phyloP scores from a whole-genome alignment of 805 yeast genomes.

The Candida boleticola region DNA sequence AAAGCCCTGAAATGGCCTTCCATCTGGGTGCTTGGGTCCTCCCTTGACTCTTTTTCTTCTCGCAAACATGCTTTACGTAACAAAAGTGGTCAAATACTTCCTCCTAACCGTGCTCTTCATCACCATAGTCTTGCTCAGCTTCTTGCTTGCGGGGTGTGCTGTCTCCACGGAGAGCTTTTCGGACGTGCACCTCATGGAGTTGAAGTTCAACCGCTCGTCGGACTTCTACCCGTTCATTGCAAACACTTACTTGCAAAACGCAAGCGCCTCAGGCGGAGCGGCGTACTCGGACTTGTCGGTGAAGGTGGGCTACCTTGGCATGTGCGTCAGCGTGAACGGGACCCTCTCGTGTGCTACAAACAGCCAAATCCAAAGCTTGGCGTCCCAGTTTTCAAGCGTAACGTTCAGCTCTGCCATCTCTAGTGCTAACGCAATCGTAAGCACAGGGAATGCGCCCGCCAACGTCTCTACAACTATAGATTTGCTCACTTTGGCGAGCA shows the following conservation, averaged over 20 bases:
- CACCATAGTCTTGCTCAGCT: constrained; percentile 49
- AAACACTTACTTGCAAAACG: constrained; percentile 31
- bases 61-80: too few species aligned
- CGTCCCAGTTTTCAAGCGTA: constrained; percentile 27
- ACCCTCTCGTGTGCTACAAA: constrained; percentile 36
- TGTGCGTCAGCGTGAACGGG: constrained; percentile 45
- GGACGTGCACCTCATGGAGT: constrained; percentile 48
- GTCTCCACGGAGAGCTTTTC: constrained; percentile 40
- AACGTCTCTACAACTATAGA: constrained; percentile 27
- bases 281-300: constrained; percentile 41
- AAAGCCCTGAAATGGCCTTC: too few species aligned
- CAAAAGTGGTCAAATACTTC: not conserved
- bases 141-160: constrained; percentile 57
- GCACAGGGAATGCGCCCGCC: not conserved
- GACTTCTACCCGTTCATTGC: constrained; percentile 39
- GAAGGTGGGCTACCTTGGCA: constrained; percentile 54
- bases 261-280: constrained; percentile 18
- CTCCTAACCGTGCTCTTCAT: constrained; percentile 18
- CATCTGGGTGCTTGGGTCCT: too few species aligned
- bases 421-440: constrained; percentile 8
- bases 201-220: constrained; percentile 47
- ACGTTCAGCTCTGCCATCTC: constrained; percentile 28
- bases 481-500: constrained; percentile 45
- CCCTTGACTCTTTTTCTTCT: too few species aligned
- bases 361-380: constrained; percentile 17